Conservation (phyloP, 805 yeast species). For the Cyberlindnera maclurae region DNA sequence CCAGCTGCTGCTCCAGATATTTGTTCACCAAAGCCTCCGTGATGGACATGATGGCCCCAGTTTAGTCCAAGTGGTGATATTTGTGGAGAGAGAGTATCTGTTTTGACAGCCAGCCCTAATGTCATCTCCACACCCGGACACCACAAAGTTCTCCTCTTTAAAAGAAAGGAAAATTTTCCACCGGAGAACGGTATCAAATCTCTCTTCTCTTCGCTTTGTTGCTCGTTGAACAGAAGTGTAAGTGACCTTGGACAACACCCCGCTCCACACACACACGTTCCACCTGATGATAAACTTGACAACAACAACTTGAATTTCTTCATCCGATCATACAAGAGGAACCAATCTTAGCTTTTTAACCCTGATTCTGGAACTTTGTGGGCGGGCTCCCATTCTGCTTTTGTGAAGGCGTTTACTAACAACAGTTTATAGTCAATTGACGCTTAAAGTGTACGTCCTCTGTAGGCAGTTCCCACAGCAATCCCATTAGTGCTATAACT, state of each 20-base stretch:
- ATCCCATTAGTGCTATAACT: no score
- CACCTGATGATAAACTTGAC: conserved; percentile 32
- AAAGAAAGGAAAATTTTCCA: no score
- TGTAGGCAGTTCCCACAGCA: no score
- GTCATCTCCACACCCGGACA: not conserved
- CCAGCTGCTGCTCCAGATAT: conserved; percentile 7
- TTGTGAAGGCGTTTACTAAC: no score
- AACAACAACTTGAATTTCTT: conserved; percentile 58
- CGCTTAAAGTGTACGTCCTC: no score
- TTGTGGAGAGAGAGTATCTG: no score
- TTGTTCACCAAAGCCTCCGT: conserved; percentile 15
- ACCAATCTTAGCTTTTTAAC: conserved; percentile 62
- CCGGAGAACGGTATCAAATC: no score
- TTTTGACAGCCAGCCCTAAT: not conserved
- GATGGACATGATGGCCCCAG: conserved; percentile 8
- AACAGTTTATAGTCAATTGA: no score
- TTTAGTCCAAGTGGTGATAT: no score
- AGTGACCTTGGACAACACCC: no score
- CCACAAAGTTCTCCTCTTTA: not conserved
- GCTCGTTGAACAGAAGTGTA: no score
- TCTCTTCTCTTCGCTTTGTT: no score
- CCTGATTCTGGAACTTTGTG: conserved; percentile 34
- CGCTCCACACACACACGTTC: not conserved
- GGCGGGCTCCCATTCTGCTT: not conserved
- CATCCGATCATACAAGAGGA: conserved; percentile 62